phyloP scores from a whole-genome alignment of 495 filamentous ascomycete genomes.

The Xylaria nigripes region DNA sequence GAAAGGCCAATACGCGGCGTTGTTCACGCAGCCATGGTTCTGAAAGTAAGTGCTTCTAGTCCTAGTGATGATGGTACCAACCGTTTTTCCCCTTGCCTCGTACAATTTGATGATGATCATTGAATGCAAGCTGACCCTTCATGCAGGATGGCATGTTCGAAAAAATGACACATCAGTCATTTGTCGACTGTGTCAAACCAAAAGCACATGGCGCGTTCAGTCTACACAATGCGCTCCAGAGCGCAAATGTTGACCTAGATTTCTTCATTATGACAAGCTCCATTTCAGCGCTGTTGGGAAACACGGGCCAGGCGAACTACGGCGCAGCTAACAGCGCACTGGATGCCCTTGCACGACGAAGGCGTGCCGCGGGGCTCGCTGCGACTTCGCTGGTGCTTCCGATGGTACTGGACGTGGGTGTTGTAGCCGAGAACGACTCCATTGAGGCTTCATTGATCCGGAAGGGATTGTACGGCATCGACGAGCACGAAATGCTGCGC shows the following conservation, averaged over 20 bases:
- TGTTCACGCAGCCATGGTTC: conserved; percentile 34
- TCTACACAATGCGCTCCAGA: conserved; percentile 30
- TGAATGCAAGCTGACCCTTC: background rate
- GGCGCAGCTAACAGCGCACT: conserved; percentile 51
- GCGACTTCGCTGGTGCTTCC: conserved; percentile 36
- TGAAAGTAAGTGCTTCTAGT: conserved; percentile 17
- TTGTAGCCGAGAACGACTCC: conserved; percentile 25
- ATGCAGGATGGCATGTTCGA: conserved; percentile 18
- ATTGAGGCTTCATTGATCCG: conserved; percentile 19
- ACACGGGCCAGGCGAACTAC: conserved; percentile 48
- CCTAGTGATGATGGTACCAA: background rate
- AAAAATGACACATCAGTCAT: conserved; percentile 14
- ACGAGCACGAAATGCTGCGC: conserved; percentile 26
- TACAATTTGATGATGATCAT: background rate
- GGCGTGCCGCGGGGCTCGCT: conserved; percentile 26
- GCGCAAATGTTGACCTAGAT: conserved; percentile 36
- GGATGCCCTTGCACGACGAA: conserved; percentile 35
- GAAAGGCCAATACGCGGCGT: conserved; percentile 28
- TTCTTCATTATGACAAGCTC: conserved; percentile 50
- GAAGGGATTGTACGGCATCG: conserved; percentile 29
- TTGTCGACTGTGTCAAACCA: conserved; percentile 22
- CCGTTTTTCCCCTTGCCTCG: conserved; percentile 4
- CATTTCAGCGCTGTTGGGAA: conserved; percentile 43
- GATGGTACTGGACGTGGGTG: conserved; percentile 33
- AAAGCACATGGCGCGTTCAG: conserved; percentile 36